These are phyloP conservation scores for Colletotrichum tanaceti DNA, from an alignment of 2,329 filamentous ascomycete genomes.

Conservation along the genomic window DNA sequence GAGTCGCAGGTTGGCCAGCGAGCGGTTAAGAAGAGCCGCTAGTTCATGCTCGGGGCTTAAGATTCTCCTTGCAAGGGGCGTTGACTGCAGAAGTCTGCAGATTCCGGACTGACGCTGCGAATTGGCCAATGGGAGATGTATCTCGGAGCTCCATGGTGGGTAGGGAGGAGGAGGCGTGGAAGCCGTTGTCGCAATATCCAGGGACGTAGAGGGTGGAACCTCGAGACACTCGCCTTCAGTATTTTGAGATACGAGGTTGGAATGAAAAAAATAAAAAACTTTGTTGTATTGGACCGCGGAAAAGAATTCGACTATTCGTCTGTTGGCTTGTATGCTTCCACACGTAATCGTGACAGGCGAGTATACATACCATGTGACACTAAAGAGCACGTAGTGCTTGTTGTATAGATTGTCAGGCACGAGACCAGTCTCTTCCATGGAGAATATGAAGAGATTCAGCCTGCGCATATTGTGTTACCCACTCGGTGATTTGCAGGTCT, in stretches of 20 bases:
- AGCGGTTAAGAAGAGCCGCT: slow-evolving; percentile 52
- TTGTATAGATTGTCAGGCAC: background rate
- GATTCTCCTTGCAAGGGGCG: background rate
- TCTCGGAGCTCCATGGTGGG: slow-evolving; percentile 21
- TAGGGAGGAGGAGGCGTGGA: background rate
- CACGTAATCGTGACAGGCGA: no score
- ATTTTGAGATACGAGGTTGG: background rate
- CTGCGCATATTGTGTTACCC: background rate
- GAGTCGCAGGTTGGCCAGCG: slow-evolving; percentile 49
- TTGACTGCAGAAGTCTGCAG: background rate
- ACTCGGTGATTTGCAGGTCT: no score
- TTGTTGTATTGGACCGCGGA: no score
- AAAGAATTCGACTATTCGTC: no score
- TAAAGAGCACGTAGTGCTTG: background rate
- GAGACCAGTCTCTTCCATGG: no score
- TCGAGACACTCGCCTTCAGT: background rate
- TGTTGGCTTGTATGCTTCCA: background rate
- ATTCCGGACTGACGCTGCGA: background rate
- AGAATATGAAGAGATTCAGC: background rate
- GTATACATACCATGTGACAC: no score
- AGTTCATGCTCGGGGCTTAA: slow-evolving; percentile 50
- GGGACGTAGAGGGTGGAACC: background rate
- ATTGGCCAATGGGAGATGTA: background rate
- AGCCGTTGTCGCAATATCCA: background rate
- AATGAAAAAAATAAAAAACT: background rate